Conservation (phyloP, 371 early-diverging fungal species). For the Phascolomyces articulosus region DNA sequence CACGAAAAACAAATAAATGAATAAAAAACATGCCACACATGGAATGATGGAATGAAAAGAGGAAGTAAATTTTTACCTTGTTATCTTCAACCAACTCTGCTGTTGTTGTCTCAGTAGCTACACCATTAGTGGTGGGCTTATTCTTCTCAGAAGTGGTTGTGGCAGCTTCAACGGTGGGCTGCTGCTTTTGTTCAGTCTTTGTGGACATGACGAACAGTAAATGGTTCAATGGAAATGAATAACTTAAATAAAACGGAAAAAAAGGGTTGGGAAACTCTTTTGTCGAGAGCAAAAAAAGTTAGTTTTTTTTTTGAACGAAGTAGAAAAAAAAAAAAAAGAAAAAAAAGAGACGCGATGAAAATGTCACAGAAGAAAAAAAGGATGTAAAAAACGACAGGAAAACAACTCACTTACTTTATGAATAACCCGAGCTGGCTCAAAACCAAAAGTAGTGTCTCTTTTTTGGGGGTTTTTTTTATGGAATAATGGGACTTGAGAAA, state of each 20-base stretch:
- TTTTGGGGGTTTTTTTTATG: too few relatives aligned
- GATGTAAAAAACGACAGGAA: not conserved
- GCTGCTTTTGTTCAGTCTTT: constrained; percentile 6
- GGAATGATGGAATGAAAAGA: not conserved
- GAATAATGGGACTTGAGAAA: too few relatives aligned
- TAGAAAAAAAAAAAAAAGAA: not conserved
- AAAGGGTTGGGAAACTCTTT: not conserved
- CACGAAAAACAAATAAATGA: not conserved
- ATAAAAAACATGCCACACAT: not conserved
- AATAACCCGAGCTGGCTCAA: too few relatives aligned
- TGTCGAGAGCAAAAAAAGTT: not conserved
- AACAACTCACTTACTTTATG: not conserved
- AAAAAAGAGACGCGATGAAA: not conserved
- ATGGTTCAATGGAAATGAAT: not conserved
- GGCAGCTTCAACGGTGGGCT: constrained; percentile 5
- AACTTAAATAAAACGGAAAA: constrained; percentile 4
- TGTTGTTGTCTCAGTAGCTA: not conserved
- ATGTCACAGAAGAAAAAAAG: not conserved
- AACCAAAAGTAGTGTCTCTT: too few relatives aligned
- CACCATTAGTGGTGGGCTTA: constrained; percentile 2
- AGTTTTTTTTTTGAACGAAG: not conserved
- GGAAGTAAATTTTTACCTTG: not conserved
- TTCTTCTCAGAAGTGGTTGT: not conserved
- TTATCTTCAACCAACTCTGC: constrained; percentile 7
- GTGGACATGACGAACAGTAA: constrained; percentile 5